A percentile compares a stretch with the other conserved stretches of the same genome.
phyloP scores from a whole-genome alignment of 1,284 basidiomycete species.

The Tremellales sp. region DNA sequence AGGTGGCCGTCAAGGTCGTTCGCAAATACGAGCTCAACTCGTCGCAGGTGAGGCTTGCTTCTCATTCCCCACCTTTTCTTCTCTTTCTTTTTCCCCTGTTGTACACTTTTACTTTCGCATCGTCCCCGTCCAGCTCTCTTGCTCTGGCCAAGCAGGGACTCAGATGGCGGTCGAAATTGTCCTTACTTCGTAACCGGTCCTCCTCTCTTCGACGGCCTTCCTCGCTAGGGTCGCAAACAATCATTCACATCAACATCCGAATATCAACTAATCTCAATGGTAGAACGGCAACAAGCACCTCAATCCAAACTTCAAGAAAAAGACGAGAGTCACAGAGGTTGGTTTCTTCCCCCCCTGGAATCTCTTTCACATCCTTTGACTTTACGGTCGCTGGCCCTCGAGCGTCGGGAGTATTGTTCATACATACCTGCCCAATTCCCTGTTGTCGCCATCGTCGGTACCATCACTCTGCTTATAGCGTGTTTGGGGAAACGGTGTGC shows the following conservation, averaged over 20 bases:
- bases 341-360: slow-evolving; percentile 31
- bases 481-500: slow-evolving; percentile 2
- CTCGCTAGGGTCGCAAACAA: too few relatives aligned
- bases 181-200: too few relatives aligned
- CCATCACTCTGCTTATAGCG: slow-evolving; percentile 1
- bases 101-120: slow-evolving; percentile 31
- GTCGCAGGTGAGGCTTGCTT: slow-evolving; percentile 76
- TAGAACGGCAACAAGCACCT: slow-evolving; percentile 88
- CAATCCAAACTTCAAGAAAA: slow-evolving; percentile 85
- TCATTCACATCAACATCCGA: too few relatives aligned
- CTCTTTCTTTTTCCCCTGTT: slow-evolving; percentile 14
- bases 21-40: slow-evolving; percentile 94
- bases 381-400: slow-evolving; percentile 27
- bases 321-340: slow-evolving; percentile 94
- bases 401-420: slow-evolving; percentile 18
- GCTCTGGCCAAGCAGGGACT: slow-evolving; percentile 41
- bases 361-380: slow-evolving; percentile 9
- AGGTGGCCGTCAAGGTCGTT: slow-evolving; percentile 95
- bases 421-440: not conserved
- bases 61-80: slow-evolving; percentile 2
- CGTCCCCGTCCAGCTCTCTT: slow-evolving; percentile 28
- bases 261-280: not conserved
- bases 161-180: slow-evolving; percentile 29
- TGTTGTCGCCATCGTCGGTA: slow-evolving; percentile 4
- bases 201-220: too few relatives aligned